phyloP scores from a whole-genome alignment of 768 basidiomycete species.

The Crucibulum laeve region DNA sequence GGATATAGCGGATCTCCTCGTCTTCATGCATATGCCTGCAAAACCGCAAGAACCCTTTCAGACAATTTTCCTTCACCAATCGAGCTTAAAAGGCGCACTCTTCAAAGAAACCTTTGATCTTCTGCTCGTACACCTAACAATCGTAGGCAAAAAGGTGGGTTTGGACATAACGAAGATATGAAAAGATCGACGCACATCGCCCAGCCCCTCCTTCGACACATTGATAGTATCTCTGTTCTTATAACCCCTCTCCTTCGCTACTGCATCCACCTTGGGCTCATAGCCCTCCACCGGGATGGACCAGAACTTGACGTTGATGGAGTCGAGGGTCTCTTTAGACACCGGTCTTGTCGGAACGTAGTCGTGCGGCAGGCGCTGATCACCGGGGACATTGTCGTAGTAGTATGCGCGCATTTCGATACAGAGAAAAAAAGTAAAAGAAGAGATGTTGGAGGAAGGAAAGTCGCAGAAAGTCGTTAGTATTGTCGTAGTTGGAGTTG shows the following conservation, averaged over 20 bases:
- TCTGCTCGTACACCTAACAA: slow-evolving; percentile 62
- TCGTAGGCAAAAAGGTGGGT: not conserved
- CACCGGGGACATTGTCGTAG: slow-evolving; percentile 69
- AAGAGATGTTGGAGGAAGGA: no score
- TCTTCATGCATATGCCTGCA: slow-evolving; percentile 90
- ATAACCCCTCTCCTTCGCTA: slow-evolving; percentile 64
- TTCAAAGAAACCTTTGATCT: slow-evolving; percentile 78
- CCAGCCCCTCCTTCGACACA: slow-evolving; percentile 73
- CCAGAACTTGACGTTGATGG: slow-evolving; percentile 66
- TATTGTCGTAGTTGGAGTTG: no score
- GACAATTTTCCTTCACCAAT: not conserved
- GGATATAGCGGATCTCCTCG: slow-evolving; percentile 90
- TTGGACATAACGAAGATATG: not conserved
- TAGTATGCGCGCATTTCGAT: slow-evolving; percentile 80
- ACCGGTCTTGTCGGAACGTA: slow-evolving; percentile 56
- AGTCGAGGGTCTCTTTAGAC: slow-evolving; percentile 37
- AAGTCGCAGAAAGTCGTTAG: no score
- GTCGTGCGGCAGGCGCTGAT: slow-evolving; percentile 81
- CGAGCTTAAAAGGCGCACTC: slow-evolving; percentile 48
- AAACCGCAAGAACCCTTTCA: not conserved
- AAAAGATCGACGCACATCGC: slow-evolving; percentile 44
- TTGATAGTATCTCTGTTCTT: slow-evolving; percentile 82
- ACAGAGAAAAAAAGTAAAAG: no score
- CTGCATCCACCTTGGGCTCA: slow-evolving; percentile 48
- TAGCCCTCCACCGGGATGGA: slow-evolving; percentile 59